These are phyloP conservation scores for Pythium diclinum DNA, from an alignment of 352 stramenopile genomes.

Conservation along the genomic window DNA sequence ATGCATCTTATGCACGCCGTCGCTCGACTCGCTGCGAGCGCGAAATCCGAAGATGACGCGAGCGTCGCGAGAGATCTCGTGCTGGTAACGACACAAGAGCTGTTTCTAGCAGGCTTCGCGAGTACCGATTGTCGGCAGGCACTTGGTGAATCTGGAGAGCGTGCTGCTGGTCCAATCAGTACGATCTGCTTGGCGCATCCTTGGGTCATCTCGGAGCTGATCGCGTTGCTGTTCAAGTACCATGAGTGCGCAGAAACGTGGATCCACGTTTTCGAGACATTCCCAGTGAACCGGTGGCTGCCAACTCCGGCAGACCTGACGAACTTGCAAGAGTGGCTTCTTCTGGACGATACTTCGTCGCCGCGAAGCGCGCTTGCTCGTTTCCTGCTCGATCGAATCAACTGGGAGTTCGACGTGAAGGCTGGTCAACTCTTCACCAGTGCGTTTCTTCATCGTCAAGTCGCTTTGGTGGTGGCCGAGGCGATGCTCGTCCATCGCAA, in stretches of 20 bases:
- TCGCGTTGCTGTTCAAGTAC: conserved; percentile 55
- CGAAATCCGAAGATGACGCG: conserved; percentile 16
- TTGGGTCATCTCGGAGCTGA: conserved; percentile 37
- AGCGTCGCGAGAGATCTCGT: conserved; percentile 25
- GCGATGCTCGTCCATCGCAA: conserved; percentile 68
- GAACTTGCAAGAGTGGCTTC: conserved; percentile 77
- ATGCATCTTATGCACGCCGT: conserved; percentile 73
- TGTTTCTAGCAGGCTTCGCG: conserved; percentile 29
- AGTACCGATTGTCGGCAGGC: conserved; percentile 24
- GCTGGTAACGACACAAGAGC: conserved; percentile 26
- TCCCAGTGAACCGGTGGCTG: conserved; percentile 83
- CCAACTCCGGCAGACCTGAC: conserved; percentile 59
- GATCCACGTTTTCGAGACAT: conserved; percentile 83
- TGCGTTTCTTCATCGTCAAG: conserved; percentile 70
- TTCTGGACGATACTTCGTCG: conserved; percentile 67
- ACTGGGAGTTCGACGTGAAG: conserved; percentile 84
- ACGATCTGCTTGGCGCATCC: conserved; percentile 37
- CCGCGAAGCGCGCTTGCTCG: conserved; percentile 60
- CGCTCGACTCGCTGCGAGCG: conserved; percentile 45
- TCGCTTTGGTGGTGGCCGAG: conserved; percentile 76
- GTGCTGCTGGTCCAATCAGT: conserved; percentile 32
- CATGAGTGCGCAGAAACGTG: conserved; percentile 75
- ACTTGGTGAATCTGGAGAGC: conserved; percentile 30
- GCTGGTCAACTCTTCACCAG: conserved; percentile 56
- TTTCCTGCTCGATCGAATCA: conserved; percentile 80